Percentiles rank a stretch among this genome's conserved stretches.
phyloP scores from a whole-genome alignment of 2,329 filamentous ascomycete species.

The Dendrostoma leiphaemia region DNA sequence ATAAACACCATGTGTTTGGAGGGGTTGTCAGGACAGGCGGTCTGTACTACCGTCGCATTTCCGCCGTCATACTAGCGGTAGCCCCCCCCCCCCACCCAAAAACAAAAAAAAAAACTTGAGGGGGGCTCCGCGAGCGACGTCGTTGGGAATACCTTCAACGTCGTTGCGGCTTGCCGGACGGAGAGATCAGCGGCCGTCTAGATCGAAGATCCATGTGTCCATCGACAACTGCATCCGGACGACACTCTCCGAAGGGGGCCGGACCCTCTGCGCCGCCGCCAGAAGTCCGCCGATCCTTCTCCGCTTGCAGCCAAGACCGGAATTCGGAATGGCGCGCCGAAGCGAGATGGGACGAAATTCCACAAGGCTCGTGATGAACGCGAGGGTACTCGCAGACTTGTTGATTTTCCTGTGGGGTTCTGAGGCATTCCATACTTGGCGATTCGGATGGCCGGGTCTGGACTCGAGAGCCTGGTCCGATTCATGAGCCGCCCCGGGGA shows the following conservation, averaged over 20 bases:
- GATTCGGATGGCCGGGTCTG: background rate
- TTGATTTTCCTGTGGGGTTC: background rate
- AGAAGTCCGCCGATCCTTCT: background rate
- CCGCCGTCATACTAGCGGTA: background rate
- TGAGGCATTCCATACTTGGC: background rate
- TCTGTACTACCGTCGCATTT: background rate
- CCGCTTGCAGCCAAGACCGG: background rate
- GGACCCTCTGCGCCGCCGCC: too few relatives aligned
- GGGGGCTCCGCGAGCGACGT: background rate
- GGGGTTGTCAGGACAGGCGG: background rate
- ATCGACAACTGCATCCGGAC: background rate
- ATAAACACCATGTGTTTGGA: too few relatives aligned
- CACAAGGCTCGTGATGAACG: background rate
- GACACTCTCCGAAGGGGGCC: too few relatives aligned
- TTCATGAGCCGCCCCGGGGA: background rate
- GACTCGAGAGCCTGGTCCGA: background rate
- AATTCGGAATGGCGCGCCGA: too few relatives aligned
- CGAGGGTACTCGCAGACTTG: conserved; percentile 11
- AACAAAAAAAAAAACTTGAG: too few relatives aligned
- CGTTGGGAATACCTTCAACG: background rate
- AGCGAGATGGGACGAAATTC: background rate
- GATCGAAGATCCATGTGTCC: background rate
- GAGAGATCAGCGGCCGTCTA: background rate
- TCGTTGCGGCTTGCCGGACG: too few relatives aligned
- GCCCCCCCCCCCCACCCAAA: too few relatives aligned